phyloP scores from a whole-genome alignment of 768 basidiomycete genomes.

The Psilocybe subaeruginosa region DNA sequence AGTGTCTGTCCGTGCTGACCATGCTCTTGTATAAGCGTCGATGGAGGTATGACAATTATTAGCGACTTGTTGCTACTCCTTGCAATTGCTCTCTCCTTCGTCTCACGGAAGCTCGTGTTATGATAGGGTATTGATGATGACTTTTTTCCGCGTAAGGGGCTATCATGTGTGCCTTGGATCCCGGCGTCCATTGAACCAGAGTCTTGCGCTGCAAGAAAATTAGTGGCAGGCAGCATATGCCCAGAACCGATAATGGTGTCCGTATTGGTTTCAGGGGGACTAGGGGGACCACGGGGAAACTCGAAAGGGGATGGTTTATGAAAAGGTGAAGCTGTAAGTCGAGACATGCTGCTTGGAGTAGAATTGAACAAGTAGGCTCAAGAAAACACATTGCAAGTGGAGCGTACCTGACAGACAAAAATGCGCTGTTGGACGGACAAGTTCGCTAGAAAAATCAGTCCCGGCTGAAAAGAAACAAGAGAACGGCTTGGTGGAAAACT shows the following conservation, averaged over 20 bases:
- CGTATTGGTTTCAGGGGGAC: constrained; percentile 44
- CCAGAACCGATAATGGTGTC: constrained; percentile 19
- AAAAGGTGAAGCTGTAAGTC: constrained; percentile 42
- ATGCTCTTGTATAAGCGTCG: constrained; percentile 58
- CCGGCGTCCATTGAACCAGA: constrained; percentile 20
- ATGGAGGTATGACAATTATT: constrained; percentile 69
- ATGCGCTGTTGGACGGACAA: background rate
- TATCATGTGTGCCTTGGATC: constrained; percentile 25
- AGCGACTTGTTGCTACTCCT: constrained; percentile 52
- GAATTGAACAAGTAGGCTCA: background rate
- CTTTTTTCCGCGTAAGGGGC: constrained; percentile 41
- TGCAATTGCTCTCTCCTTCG: constrained; percentile 40
- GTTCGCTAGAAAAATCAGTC: background rate
- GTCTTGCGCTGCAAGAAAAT: constrained; percentile 13
- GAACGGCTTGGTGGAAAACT: background rate
- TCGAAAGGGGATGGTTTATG: constrained; percentile 49
- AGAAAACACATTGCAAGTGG: background rate
- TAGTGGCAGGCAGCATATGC: constrained; percentile 8
- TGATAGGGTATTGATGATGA: constrained; percentile 60
- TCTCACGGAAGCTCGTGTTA: constrained; percentile 46
- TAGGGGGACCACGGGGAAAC: constrained; percentile 42
- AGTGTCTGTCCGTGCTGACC: constrained; percentile 61
- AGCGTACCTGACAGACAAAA: too few species aligned
- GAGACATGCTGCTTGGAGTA: constrained; percentile 37
- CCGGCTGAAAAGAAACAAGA: background rate